Evolutionary conservation across 176 grass and related monocot genomes (phyloP), one percentile per base, ranked within the genome.

Genomic region (Eleusine indica): DNA sequence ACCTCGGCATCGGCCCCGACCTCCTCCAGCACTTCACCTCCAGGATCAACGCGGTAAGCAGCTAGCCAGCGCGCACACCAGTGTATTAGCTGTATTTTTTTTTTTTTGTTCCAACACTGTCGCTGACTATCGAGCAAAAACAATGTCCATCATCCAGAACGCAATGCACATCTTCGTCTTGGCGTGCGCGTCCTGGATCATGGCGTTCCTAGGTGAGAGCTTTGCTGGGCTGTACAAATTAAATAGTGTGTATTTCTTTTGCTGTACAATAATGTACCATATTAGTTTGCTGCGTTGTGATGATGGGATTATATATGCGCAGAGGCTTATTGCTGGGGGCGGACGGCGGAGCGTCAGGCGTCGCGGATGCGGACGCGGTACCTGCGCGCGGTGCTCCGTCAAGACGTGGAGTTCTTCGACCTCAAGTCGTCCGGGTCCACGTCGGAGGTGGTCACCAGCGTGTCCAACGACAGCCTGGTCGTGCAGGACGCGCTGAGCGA

Each of bases 401-500:
- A 98, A 72, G 96, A 98, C 79, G 89, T 95, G 44, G 95, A 93
- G 95, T 98, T 91, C 86, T 95, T 98, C 68, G 95, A 98, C 83
- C 88, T 95, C 44, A 93, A 90, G 66, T 8, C 7, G 8, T 90
- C 73, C 0, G 92, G 87, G 0, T 87, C 95, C 0, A 89, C 90
- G 5, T 87, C 86, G 21, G 95, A 98, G 63, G 95, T 98, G 86
- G 89, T 98, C 77, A 88, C 95, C 53, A 91, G 95, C 86, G 92
- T 98, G 49, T 98, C 95, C 73, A 93, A 85, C 86, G 95, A 98
- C 81, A 98, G 92, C 67, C 95, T 95, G 4, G 83, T 91, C 6
- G 87, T 98, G 68, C 95, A 98, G 80, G 95, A 98, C 88, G 89
- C 84, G 65, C 88, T 98, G 28, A 81, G 91, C 62, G 95, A 98